Evolutionary conservation across 768 basidiomycete species (phyloP).

Genomic region (Hydnomerulius pinastri): DNA sequence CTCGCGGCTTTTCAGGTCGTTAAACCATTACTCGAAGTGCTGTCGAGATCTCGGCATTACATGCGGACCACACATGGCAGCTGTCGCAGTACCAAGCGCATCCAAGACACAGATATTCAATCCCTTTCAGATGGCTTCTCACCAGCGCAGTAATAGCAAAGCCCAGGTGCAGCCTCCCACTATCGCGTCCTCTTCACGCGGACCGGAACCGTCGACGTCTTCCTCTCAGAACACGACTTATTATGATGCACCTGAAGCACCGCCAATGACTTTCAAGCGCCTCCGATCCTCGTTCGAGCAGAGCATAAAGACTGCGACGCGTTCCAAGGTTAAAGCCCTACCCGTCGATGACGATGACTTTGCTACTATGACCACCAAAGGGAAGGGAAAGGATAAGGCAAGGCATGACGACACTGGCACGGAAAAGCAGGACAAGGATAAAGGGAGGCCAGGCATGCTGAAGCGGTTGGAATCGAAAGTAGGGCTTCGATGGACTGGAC

Average conservation of each 20-base stretch:
- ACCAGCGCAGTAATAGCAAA: constrained; percentile 38
- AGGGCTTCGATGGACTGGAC: constrained; percentile 47
- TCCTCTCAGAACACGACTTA: constrained; percentile 27
- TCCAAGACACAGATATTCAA: constrained; percentile 41
- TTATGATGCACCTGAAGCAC: constrained; percentile 39
- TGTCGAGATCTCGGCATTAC: constrained; percentile 25
- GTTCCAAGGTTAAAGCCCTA: constrained; percentile 48
- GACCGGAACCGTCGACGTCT: constrained; percentile 38
- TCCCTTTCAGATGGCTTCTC: constrained; percentile 50
- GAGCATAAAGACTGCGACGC: constrained; percentile 62
- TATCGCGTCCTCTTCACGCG: constrained; percentile 45
- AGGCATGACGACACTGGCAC: constrained; percentile 33
- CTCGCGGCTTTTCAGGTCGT: constrained; percentile 12
- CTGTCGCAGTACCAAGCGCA: constrained; percentile 40
- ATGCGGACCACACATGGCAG: constrained; percentile 46
- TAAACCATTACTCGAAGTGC: constrained; percentile 15
- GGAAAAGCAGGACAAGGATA: constrained; percentile 36
- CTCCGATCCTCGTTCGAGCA: constrained; percentile 69
- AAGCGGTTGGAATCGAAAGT: constrained; percentile 51
- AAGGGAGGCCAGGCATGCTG: constrained; percentile 48
- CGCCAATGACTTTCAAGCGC: constrained; percentile 59
- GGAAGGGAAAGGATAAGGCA: constrained; percentile 42
- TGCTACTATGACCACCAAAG: constrained; percentile 45
- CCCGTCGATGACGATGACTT: constrained; percentile 42
- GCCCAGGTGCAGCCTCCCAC: constrained; percentile 31